Conservation (phyloP, 306 rosid genomes). For the Chamaecrista fasciculata region DNA sequence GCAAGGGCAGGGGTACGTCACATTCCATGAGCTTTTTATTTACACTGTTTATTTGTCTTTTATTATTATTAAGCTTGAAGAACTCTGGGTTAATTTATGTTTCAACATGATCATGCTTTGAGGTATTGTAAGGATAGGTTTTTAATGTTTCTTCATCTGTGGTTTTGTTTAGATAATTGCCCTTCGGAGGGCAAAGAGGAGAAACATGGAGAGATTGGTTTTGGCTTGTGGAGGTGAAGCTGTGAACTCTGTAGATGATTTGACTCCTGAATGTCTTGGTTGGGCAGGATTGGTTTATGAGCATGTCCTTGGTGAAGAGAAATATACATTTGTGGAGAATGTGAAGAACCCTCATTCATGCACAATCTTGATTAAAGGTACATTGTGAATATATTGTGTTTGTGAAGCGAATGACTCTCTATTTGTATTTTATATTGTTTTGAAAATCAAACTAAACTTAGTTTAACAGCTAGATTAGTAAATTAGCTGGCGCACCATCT, state of each 20-base stretch:
- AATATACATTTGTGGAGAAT: slow-evolving; percentile 89
- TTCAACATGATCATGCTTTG: background rate
- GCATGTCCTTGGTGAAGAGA: slow-evolving; percentile 96
- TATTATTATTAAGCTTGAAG: background rate
- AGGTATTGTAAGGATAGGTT: background rate
- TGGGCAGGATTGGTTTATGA: slow-evolving; percentile 99
- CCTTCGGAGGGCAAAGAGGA: slow-evolving; percentile 96
- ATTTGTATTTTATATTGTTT: slow-evolving; percentile 3
- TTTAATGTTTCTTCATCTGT: background rate
- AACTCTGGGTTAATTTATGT: background rate
- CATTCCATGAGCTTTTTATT: background rate
- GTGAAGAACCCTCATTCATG: slow-evolving; percentile 94
- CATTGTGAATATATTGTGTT: background rate
- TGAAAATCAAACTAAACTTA: background rate
- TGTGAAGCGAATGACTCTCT: background rate
- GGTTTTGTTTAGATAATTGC: slow-evolving; percentile 69
- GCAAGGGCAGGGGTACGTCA: slow-evolving; percentile 94
- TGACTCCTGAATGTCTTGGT: slow-evolving; percentile 88
- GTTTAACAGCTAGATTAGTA: background rate
- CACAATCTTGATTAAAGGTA: slow-evolving; percentile 96
- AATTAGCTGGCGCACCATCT: background rate
- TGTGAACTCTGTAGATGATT: slow-evolving; percentile 84
- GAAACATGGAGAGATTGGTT: slow-evolving; percentile 98
- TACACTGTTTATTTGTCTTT: background rate
- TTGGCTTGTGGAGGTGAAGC: slow-evolving; percentile 99